These are phyloP conservation scores for Colletotrichum gigasporum DNA, from an alignment of 2,329 filamentous ascomycete species.

Conservation along the genomic window DNA sequence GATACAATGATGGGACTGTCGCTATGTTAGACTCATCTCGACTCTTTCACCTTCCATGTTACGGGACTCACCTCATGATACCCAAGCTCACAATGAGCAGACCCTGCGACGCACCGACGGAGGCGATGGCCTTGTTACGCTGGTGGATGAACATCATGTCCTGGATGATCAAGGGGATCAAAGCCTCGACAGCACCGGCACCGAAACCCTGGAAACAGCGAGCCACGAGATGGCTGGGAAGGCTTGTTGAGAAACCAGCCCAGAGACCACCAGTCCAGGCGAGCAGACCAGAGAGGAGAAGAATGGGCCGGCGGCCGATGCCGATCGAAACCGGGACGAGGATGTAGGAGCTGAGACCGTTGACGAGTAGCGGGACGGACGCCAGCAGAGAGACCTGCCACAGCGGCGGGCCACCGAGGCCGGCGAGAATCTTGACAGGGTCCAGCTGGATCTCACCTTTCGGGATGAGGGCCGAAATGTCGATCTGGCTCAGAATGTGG, in stretches of 20 bases:
- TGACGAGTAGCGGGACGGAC: slow-evolving; percentile 45
- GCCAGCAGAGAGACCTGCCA: slow-evolving; percentile 42
- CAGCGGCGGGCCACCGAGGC: slow-evolving; percentile 40
- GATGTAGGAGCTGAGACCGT: slow-evolving; percentile 46
- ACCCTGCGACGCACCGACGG: slow-evolving; percentile 41
- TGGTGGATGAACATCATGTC: slow-evolving; percentile 51
- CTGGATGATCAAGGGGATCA: slow-evolving; percentile 49
- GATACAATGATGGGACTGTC: slow-evolving; percentile 41
- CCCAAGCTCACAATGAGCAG: slow-evolving; percentile 41
- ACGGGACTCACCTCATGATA: slow-evolving; percentile 32
- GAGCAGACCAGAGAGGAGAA: slow-evolving; percentile 43
- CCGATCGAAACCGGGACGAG: slow-evolving; percentile 49
- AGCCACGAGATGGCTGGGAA: slow-evolving; percentile 43
- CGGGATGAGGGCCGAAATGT: slow-evolving; percentile 32
- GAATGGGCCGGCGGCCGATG: slow-evolving; percentile 46
- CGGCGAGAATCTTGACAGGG: slow-evolving; percentile 41
- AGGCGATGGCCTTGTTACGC: slow-evolving; percentile 44
- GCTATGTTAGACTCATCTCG: neutral
- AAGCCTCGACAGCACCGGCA: slow-evolving; percentile 45
- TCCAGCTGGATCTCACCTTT: slow-evolving; percentile 35
- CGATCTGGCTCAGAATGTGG: slow-evolving; percentile 37
- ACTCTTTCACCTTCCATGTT: neutral
- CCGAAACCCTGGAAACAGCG: slow-evolving; percentile 46
- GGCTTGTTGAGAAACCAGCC: slow-evolving; percentile 43
- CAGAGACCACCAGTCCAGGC: slow-evolving; percentile 47